These are phyloP conservation scores for Hypoxylon sp. DNA, from an alignment of 2,329 filamentous ascomycete genomes.

Conservation along the genomic window DNA sequence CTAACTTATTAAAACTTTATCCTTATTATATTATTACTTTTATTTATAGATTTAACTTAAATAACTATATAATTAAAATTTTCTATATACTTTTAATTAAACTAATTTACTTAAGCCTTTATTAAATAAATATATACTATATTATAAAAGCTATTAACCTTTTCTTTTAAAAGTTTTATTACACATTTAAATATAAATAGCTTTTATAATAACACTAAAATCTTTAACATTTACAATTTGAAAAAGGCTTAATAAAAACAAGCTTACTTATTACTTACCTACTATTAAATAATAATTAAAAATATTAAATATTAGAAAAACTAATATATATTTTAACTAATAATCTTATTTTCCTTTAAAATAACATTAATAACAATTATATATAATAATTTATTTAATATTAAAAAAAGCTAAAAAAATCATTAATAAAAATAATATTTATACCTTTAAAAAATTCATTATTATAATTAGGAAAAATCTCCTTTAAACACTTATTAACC, in stretches of 20 bases:
- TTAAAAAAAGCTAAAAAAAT: slow-evolving; percentile 6
- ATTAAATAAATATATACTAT: background rate
- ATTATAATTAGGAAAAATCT: background rate
- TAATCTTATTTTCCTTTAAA: slow-evolving; percentile 1
- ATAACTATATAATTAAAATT: slow-evolving; percentile 1
- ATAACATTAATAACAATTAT: background rate
- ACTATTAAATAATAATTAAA: background rate
- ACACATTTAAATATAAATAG: slow-evolving; percentile 1
- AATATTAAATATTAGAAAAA: slow-evolving; percentile 5
- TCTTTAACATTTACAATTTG: background rate
- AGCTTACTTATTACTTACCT: background rate
- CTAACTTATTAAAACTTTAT: too few species aligned
- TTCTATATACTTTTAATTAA: background rate
- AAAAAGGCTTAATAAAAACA: background rate
- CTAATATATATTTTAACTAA: background rate
- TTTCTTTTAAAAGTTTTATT: background rate
- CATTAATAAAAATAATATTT: background rate
- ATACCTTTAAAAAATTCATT: background rate
- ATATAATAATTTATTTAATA: slow-evolving; percentile 1
- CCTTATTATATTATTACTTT: background rate
- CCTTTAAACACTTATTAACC: background rate
- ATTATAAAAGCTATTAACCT: slow-evolving; percentile 1
- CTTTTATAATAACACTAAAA: background rate
- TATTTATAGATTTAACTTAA: background rate
- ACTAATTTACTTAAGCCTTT: slow-evolving; percentile 5